These are phyloP conservation scores for Marasmius tenuissimus DNA, from an alignment of 1,284 basidiomycete species.

Conservation along the genomic window DNA sequence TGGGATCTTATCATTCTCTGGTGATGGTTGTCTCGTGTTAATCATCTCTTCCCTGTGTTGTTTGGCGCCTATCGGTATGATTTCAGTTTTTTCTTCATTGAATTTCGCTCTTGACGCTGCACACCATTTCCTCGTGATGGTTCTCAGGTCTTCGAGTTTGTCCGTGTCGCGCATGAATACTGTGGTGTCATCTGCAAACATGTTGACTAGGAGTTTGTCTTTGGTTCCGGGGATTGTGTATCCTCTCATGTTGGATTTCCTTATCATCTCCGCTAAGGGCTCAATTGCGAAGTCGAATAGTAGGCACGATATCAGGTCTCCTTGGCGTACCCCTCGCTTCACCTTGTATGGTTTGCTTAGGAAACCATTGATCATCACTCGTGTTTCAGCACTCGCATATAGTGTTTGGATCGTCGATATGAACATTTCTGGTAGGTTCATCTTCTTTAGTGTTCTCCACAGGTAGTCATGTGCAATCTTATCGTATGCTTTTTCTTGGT, in stretches of 20 bases:
- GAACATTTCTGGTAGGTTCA: conserved; percentile 10
- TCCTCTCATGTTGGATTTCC: conserved; percentile 16
- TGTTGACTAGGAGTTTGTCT: conserved; percentile 18
- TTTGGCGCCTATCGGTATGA: conserved; percentile 28
- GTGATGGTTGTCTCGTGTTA: neutral
- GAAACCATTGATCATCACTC: conserved; percentile 19
- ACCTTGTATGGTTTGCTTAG: conserved; percentile 12
- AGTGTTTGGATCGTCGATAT: conserved; percentile 16
- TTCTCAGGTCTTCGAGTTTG: conserved; percentile 13
- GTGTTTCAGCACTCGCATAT: conserved; percentile 15
- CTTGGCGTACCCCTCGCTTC: conserved; percentile 22
- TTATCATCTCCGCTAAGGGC: conserved; percentile 16
- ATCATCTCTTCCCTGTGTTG: conserved; percentile 8
- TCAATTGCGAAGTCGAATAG: conserved; percentile 28
- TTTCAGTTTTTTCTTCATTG: conserved; percentile 31
- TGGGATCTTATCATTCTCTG: conserved; percentile 24
- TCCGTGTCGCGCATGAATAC: conserved; percentile 21
- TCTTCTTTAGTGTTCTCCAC: conserved; percentile 9
- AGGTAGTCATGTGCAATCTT: conserved; percentile 17
- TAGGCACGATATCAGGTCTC: conserved; percentile 25
- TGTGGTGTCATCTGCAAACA: conserved; percentile 31
- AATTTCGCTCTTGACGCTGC: conserved; percentile 29
- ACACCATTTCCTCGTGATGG: conserved; percentile 27
- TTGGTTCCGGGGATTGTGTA: conserved; percentile 9
- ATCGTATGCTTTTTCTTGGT: neutral